Percentiles rank a stretch among this genome's conserved stretches.
These are phyloP conservation scores for Aspergillus sp. DNA, from an alignment of 2,329 filamentous ascomycete species.

Conservation along the genomic window DNA sequence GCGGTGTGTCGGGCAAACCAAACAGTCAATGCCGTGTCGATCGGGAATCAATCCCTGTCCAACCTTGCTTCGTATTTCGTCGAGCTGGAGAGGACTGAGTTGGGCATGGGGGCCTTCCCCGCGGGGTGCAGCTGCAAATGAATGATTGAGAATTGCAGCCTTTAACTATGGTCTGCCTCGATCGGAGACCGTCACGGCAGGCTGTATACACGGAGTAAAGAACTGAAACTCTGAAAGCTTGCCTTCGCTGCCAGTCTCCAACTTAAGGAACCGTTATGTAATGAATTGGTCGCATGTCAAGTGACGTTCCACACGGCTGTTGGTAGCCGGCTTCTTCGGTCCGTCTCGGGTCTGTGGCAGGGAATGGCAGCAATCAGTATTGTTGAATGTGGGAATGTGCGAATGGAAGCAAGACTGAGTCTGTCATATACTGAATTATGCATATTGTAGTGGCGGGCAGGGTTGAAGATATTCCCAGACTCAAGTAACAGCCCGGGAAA, in stretches of 20 bases:
- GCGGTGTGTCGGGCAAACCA: neutral
- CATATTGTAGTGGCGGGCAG: no score
- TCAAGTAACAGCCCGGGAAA: no score
- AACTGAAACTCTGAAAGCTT: no score
- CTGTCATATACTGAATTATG: no score
- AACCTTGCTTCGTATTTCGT: slow-evolving; percentile 13
- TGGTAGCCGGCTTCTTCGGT: slow-evolving; percentile 24
- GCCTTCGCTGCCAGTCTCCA: no score
- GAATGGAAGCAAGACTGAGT: no score
- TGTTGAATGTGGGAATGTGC: neutral
- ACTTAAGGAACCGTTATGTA: slow-evolving; percentile 16
- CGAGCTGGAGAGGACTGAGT: neutral
- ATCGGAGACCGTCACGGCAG: no score
- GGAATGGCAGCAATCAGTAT: neutral
- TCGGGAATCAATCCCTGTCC: slow-evolving; percentile 16
- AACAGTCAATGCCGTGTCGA: slow-evolving; percentile 14
- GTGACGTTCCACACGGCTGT: slow-evolving; percentile 24
- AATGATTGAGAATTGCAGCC: neutral
- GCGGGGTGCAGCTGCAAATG: neutral
- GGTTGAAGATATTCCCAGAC: no score
- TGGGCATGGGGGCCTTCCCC: neutral
- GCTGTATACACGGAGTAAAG: no score
- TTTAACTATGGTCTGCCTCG: no score
- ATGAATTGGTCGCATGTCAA: slow-evolving; percentile 15
- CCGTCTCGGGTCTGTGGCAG: slow-evolving; percentile 9